phyloP scores from a whole-genome alignment of 306 rosid species.

The Begonia fuchsioides region DNA sequence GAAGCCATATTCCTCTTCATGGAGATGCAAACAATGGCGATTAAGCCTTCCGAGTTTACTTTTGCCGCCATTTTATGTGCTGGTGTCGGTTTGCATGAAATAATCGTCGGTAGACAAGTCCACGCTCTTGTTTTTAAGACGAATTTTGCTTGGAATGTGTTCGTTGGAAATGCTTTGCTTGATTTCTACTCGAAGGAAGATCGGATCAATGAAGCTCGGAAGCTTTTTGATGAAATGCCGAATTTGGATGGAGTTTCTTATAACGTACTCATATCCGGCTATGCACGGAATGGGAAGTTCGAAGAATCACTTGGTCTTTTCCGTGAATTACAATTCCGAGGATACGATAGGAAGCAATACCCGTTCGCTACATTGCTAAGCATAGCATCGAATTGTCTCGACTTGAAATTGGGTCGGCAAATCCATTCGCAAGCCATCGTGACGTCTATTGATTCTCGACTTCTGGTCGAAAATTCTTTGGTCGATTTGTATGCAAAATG shows the following conservation, averaged over 20 bases:
- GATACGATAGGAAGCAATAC: slow-evolving; percentile 52
- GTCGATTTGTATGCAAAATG: slow-evolving; percentile 94
- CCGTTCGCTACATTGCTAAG: slow-evolving; percentile 72
- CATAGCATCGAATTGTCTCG: slow-evolving; percentile 43
- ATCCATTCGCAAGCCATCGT: slow-evolving; percentile 61
- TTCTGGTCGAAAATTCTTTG: slow-evolving; percentile 61
- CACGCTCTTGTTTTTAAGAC: slow-evolving; percentile 54
- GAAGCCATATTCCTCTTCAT: slow-evolving; percentile 49
- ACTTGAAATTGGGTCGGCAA: slow-evolving; percentile 61
- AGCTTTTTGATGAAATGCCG: slow-evolving; percentile 62
- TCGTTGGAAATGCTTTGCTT: slow-evolving; percentile 82
- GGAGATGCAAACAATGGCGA: slow-evolving; percentile 44
- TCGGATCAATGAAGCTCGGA: slow-evolving; percentile 29
- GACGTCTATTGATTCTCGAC: slow-evolving; percentile 32
- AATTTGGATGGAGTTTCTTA: slow-evolving; percentile 73
- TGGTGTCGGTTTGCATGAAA: slow-evolving; percentile 44
- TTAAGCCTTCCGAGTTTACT: slow-evolving; percentile 59
- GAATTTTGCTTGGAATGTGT: slow-evolving; percentile 53
- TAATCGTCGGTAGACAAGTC: slow-evolving; percentile 48
- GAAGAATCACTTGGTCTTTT: slow-evolving; percentile 41
- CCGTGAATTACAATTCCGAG: slow-evolving; percentile 34
- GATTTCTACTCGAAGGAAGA: slow-evolving; percentile 78
- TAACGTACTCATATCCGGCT: slow-evolving; percentile 47
- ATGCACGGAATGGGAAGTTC: slow-evolving; percentile 44
- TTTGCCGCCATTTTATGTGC: slow-evolving; percentile 64